Conservation (phyloP, 2,329 filamentous ascomycete species). For the Phyllosticta citrichinensis region DNA sequence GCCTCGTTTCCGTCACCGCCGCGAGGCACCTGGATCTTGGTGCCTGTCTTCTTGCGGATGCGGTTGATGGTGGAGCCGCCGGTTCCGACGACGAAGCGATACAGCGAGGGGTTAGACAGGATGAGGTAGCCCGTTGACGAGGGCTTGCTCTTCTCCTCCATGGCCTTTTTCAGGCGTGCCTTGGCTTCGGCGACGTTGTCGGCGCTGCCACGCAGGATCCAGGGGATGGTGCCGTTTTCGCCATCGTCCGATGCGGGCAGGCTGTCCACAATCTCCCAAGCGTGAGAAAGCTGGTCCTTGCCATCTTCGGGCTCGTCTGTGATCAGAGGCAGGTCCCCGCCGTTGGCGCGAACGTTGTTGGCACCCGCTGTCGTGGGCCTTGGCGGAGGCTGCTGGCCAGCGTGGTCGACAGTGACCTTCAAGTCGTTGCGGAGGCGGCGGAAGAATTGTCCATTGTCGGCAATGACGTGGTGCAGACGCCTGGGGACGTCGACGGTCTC, state of each 20-base stretch:
- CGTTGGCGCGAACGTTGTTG: constrained; percentile 38
- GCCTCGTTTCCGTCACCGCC: constrained; percentile 67
- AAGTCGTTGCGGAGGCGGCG: constrained; percentile 76
- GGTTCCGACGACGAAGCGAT: constrained; percentile 81
- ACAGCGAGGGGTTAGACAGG: constrained; percentile 78
- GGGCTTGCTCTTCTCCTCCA: constrained; percentile 60
- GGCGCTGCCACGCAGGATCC: constrained; percentile 63
- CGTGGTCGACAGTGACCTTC: constrained; percentile 86
- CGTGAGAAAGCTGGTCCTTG: constrained; percentile 54
- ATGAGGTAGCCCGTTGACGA: constrained; percentile 76
- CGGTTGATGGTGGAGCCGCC: constrained; percentile 85
- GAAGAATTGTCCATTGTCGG: constrained; percentile 90
- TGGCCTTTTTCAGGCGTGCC: constrained; percentile 59
- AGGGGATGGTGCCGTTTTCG: constrained; percentile 58
- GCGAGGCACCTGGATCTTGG: constrained; percentile 86
- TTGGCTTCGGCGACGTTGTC: constrained; percentile 79
- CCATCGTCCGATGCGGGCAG: constrained; percentile 44
- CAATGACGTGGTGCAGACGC: constrained; percentile 70
- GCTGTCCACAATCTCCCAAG: constrained; percentile 72
- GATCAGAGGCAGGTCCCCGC: constrained; percentile 70
- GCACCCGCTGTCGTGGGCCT: constrained; percentile 49
- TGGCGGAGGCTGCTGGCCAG: constrained; percentile 63
- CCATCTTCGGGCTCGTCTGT: constrained; percentile 64
- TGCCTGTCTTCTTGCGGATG: constrained; percentile 85
- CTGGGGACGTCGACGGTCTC: constrained; percentile 79